These are phyloP conservation scores for Bacterosira constricta DNA, from an alignment of 108 stramenopile genomes.

Conservation along the genomic window DNA sequence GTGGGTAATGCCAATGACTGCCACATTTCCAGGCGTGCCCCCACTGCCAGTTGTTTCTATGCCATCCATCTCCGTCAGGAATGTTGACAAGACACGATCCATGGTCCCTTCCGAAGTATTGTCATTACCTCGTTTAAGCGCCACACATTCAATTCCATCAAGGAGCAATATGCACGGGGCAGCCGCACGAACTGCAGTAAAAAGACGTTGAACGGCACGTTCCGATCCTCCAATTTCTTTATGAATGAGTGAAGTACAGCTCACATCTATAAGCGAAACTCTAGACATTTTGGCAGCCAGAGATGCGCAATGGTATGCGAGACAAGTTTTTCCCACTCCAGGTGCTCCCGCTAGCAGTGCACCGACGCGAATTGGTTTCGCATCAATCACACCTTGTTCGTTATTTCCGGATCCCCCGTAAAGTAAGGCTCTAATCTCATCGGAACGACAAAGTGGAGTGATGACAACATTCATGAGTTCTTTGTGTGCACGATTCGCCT, in stretches of 20 bases:
- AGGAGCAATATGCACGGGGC: conserved; percentile 85
- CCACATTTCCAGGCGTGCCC: conserved; percentile 39
- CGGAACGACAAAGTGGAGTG: conserved; percentile 69
- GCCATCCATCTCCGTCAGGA: conserved; percentile 86
- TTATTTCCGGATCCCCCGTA: conserved; percentile 26
- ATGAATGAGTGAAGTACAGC: conserved; percentile 81
- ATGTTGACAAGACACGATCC: conserved; percentile 84
- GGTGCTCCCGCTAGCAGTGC: conserved; percentile 73
- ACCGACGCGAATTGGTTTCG: conserved; percentile 65
- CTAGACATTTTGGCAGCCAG: conserved; percentile 63
- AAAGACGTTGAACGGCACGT: conserved; percentile 67
- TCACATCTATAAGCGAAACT: conserved; percentile 79
- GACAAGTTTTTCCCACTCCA: conserved; percentile 71
- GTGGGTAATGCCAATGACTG: conserved; percentile 83
- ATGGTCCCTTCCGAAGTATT: conserved; percentile 88
- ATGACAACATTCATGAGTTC: conserved; percentile 72
- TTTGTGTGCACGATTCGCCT: conserved; percentile 58
- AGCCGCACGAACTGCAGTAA: conserved; percentile 64
- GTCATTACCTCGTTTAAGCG: conserved; percentile 80
- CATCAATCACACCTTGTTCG: background rate
- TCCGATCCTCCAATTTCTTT: conserved; percentile 89
- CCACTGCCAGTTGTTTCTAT: conserved; percentile 35
- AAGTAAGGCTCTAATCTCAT: conserved; percentile 56
- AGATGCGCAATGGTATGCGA: conserved; percentile 68
- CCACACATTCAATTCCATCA: conserved; percentile 87